Conservation (phyloP, 805 yeast genomes). For the Kazachstania bromeliacearum region DNA sequence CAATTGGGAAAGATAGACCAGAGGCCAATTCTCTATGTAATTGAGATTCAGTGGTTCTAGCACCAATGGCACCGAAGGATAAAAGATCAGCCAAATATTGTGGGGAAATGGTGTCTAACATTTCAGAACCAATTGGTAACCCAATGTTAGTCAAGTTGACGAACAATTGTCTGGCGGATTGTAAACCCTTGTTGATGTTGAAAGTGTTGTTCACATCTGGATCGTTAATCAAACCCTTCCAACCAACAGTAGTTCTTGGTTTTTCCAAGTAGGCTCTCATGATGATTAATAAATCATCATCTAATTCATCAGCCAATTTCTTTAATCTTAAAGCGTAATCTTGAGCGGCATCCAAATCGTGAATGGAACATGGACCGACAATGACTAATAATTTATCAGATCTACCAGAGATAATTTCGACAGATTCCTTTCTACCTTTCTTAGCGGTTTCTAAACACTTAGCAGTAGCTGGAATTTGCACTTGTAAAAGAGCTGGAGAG, state of each 20-base stretch:
- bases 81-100: constrained; percentile 87
- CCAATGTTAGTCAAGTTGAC: constrained; percentile 66
- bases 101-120: constrained; percentile 97
- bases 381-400: constrained; percentile 81
- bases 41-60: constrained; percentile 97
- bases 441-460: constrained; percentile 53
- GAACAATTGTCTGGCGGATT: constrained; percentile 77
- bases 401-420: constrained; percentile 58
- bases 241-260: constrained; percentile 98
- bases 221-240: constrained; percentile 97
- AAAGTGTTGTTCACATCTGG: constrained; percentile 89
- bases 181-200: constrained; percentile 90
- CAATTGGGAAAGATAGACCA: constrained; percentile 96
- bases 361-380: constrained; percentile 96
- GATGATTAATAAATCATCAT: constrained; percentile 68
- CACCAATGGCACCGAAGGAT: constrained; percentile 96
- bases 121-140: constrained; percentile 91
- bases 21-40: constrained; percentile 96
- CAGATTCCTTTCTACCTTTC: constrained; percentile 69
- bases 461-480: constrained; percentile 63
- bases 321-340: constrained; percentile 73
- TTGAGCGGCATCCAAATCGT: constrained; percentile 80
- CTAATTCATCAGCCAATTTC: constrained; percentile 56
- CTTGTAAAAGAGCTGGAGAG: constrained; percentile 84
- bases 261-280: constrained; percentile 98